Base-by-base conservation (phyloP, 129 eudicot genomes). In the Chrysanthemum makinoi region DNA sequence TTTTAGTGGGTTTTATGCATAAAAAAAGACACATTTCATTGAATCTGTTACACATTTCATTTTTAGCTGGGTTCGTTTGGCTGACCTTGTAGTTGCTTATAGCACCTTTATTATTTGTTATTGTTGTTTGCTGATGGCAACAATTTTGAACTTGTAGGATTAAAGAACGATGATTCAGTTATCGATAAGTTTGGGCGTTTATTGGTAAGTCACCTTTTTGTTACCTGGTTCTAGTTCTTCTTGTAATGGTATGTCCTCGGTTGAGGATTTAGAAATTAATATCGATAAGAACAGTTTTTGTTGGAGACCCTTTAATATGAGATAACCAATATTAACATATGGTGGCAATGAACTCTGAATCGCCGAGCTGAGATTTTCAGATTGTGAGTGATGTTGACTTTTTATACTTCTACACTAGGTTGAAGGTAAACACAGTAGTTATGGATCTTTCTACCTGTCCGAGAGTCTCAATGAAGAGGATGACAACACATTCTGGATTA, bases 391-490 rank as follows among this genome's bases (percentile, higher is more conserved):
- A 72, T 65, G 7, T 65, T 72, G 57, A 55, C 48, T 67, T 75
- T 57, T 69, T 15, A 22, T 14, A 69, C 62, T 58, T 68, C 66
- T 81, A 65, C 20, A 61, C 65, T 82, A 95, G 99, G 88, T 95
- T 65, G 94, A 90, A 87, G 89, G 88, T 73, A 90, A 86, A 49
- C 89, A 84, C 68, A 72, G 85, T 58, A 77, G 70, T 55, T 68
- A 76, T 33, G 83, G 86, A 65, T 88, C 81, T 79, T 95, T 84
- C 74, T 95, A 95, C 83, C 77, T 95, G 70, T 84, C 88, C 35
- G 97, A 90, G 82, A 90, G 88, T 80, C 90, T 95, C 63, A 80
- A 90, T 80, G 97, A 86, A 72, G 96, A 86, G 75, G 96, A 89
- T 69, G 91, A 89, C 55, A 77, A 83, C 76, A 84, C 94, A 7